phyloP scores from a whole-genome alignment of 805 yeast genomes.

The Dipodascopsis uninucleata region DNA sequence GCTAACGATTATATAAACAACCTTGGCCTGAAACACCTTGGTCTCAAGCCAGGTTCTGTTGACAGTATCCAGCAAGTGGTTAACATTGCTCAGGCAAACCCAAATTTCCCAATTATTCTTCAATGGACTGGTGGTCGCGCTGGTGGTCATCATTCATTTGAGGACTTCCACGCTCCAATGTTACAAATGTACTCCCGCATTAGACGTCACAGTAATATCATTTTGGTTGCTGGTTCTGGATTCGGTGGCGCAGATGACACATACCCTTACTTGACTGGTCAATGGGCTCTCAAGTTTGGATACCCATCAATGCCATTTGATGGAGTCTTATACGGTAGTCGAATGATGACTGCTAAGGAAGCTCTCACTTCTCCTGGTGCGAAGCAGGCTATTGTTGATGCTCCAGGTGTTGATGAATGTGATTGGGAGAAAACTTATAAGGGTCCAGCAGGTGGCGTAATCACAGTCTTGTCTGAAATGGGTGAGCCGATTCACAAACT shows the following conservation, averaged over 20 bases:
- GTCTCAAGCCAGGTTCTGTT: slow-evolving; percentile 95
- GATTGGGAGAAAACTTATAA: slow-evolving; percentile 94
- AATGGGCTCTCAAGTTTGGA: slow-evolving; percentile 82
- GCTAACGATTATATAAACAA: slow-evolving; percentile 94
- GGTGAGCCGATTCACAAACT: slow-evolving; percentile 99
- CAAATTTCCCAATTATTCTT: slow-evolving; percentile 90
- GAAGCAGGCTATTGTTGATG: slow-evolving; percentile 82
- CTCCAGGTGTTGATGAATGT: slow-evolving; percentile 83
- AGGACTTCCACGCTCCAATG: slow-evolving; percentile 98
- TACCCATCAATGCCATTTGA: slow-evolving; percentile 99
- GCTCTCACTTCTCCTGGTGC: slow-evolving; percentile 92
- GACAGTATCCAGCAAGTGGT: slow-evolving; percentile 86
- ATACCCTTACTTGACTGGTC: slow-evolving; percentile 95
- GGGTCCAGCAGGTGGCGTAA: slow-evolving; percentile 93
- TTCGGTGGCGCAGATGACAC: slow-evolving; percentile 97
- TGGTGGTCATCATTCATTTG: slow-evolving; percentile 99
- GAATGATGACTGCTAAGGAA: slow-evolving; percentile 97
- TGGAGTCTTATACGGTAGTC: slow-evolving; percentile 92
- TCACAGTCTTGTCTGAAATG: slow-evolving; percentile 97
- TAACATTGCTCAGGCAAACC: slow-evolving; percentile 91
- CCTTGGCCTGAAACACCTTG: slow-evolving; percentile 87
- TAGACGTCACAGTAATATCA: slow-evolving; percentile 84
- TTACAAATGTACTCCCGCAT: slow-evolving; percentile 93
- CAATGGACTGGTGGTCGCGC: slow-evolving; percentile 99
- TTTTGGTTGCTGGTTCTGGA: slow-evolving; percentile 95